Base-by-base conservation (phyloP, 306 rosid genomes). In the Cajanus cajan region DNA sequence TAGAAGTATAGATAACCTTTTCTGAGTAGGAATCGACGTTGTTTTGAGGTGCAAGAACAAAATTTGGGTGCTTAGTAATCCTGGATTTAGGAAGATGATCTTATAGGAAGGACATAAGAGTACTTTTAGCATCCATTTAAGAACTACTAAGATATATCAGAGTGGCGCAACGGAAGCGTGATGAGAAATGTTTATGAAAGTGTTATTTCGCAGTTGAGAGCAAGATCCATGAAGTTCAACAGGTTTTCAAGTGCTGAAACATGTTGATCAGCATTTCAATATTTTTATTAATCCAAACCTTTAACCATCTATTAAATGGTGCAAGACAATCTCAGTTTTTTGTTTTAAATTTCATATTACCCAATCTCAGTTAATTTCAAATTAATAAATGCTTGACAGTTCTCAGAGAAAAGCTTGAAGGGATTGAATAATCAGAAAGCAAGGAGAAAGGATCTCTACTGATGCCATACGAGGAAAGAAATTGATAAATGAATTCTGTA, bases 241-340 rank as follows among this genome's bases (percentile, higher is more conserved):
- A 84, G 71, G 15, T 79, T 75, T 69, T 84, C 84, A 43, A 80
- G 73, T 33, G 84, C 87, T 84, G 87, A 63, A 80, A 31, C 18
- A 61, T 13, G 41, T 1, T 14, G 41, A 61, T 14, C 28, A 61
- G 67, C 40, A 14, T 61, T 28, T 59, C 40, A 61, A 3, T 61
- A 61, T 31, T 31, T 14, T n/a, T n/a, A 61, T 28, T 14, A 28
- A 61, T 7, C 4, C 41, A 14, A 14, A 61, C 13, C 18, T 5
- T 12, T 5, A 55, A 10, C n/a, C 47, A 41, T 19, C 5, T 0
- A 19, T 52, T 18, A 19, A 52, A 52, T 52, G 1, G 28, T 0
- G 8, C 36, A 24, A 57, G 15, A 24, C n/a, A 58, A 58, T 58
- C 40, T 0, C 39, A 58, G n/a, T 9, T 22, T 25, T 21, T 10